Conservation (phyloP, 1,139 yeast genomes). For the Pneumocystis jirovecii region DNA sequence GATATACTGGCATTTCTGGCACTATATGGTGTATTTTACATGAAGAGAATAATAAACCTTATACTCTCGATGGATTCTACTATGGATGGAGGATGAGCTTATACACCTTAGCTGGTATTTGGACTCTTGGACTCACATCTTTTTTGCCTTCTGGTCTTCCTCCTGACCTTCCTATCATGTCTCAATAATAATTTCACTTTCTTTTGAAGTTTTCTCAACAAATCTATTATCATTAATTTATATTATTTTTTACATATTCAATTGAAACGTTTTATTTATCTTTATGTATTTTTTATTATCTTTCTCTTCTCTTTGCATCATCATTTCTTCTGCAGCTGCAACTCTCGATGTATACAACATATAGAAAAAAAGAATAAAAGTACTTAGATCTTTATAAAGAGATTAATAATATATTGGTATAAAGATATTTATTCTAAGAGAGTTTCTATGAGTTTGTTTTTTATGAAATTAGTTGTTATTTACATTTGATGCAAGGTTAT, state of each 20-base stretch:
- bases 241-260: not conserved
- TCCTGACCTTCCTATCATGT: not conserved
- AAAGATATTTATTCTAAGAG: not conserved
- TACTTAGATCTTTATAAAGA: not conserved
- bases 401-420: not conserved
- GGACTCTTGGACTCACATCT: slow-evolving; percentile 4
- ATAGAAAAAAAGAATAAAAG: not conserved
- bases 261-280: not conserved
- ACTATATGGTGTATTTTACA: slow-evolving; percentile 34
- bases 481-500: not conserved
- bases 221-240: not conserved
- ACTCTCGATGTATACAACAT: not conserved
- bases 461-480: not conserved
- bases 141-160: not conserved
- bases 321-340: not conserved
- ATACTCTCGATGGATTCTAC: slow-evolving; percentile 7
- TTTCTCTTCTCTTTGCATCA: not conserved
- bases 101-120: slow-evolving; percentile 5
- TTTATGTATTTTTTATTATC: not conserved
- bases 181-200: not conserved
- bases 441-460: not conserved
- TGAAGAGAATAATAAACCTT: slow-evolving; percentile 5
- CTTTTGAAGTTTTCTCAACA: not conserved
- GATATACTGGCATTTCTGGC: slow-evolving; percentile 38
- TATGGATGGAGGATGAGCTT: slow-evolving; percentile 10